Conservation (phyloP, 331 rosid genomes). For the Acacia pycnantha region DNA sequence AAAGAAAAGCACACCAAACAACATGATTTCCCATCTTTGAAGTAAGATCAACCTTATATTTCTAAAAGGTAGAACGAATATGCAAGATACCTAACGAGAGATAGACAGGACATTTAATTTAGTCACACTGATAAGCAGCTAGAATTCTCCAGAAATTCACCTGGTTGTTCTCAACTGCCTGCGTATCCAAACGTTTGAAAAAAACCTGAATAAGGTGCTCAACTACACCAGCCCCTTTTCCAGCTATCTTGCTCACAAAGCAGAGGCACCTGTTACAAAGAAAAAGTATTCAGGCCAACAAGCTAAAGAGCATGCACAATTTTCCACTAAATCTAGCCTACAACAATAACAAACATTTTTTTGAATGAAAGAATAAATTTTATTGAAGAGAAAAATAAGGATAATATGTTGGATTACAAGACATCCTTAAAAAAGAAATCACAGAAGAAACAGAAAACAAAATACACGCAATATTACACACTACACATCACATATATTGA, state of each 20-base stretch:
- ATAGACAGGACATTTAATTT: neutral
- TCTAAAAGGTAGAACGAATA: neutral
- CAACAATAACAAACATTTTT: neutral
- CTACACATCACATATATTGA: no score
- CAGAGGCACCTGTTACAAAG: constrained; percentile 74
- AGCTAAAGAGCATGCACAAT: neutral
- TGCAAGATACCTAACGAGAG: constrained; percentile 9
- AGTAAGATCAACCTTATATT: neutral
- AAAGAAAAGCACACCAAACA: neutral
- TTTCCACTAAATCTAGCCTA: constrained; percentile 11
- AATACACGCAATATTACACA: neutral
- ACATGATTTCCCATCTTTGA: neutral
- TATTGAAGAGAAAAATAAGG: neutral
- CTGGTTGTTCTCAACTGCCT: constrained; percentile 78
- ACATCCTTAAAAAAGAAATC: neutral
- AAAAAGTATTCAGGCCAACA: constrained; percentile 18
- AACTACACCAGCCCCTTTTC: constrained; percentile 74
- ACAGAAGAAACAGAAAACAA: neutral
- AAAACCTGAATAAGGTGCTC: constrained; percentile 82
- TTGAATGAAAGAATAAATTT: neutral
- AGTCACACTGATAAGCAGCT: neutral
- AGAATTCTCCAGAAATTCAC: constrained; percentile 40
- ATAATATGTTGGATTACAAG: neutral
- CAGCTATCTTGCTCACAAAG: constrained; percentile 76
- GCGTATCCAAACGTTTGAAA: constrained; percentile 75